Evolutionary conservation across 2,329 filamentous ascomycete genomes (phyloP), one percentile per base, ranked within the genome.

Genomic region (Aspergillus pseudoterreus): DNA sequence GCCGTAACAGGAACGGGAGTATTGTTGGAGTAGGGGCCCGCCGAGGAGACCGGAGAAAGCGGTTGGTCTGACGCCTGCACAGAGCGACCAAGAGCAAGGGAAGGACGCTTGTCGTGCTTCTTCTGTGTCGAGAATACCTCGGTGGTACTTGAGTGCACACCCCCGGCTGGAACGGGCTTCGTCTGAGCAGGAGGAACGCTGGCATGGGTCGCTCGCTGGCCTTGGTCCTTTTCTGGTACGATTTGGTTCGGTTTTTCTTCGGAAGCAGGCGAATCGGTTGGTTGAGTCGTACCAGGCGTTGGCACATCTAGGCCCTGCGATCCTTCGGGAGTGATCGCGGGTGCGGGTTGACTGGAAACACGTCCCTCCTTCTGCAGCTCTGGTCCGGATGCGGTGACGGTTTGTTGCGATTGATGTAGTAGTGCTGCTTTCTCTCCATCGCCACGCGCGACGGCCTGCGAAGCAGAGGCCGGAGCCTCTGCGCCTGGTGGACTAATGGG

Each of bases 1-100:
- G 78, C 80, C 56, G 86, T 82, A 53, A 85, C 81, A 36, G 85
- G 78, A 33, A 80, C 81, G 1, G 89, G 87, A 0, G 89, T 94
- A 19, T 86, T 83, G 49, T 84, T 84, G 41, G 87, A 91, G 60
- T 86, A 85, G 1, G 85, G 81, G 30, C 78, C 83, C 49, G 82
- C 74, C 1, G 87, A 91, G 5, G 89, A 92, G 8, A 76, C 81
- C 21, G 82, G 81, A 9, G 73, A 75, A 33, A 73, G 67, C 17
- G 71, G 71, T 43, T 73, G 70, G 47, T 75, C 71, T 36, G 58
- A 42, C 14, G 58, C 52, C 17, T 63, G 55, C 14, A 39, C 9
- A 17, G 60, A 54, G n/a, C 59, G 56, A 8, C 66, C 63, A 44
- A 66, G 44, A 17, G 57, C 53, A 42, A 68, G 58, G 50, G 67